phyloP scores from a whole-genome alignment of 169 alveolate species.

The Besnoitia besnoiti region DNA sequence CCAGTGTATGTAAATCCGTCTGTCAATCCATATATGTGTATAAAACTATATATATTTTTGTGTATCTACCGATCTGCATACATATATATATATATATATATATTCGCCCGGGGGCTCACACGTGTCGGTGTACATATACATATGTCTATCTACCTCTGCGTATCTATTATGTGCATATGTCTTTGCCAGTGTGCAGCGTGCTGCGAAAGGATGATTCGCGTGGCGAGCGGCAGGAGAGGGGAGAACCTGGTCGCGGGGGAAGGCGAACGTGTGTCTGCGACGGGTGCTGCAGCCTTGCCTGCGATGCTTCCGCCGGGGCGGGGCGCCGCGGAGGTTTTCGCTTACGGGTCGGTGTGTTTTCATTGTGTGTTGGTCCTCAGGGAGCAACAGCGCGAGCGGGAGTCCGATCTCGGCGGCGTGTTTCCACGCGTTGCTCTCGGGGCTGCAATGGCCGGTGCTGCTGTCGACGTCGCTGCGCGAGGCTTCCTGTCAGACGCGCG shows the following conservation, averaged over 20 bases:
- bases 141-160: not conserved
- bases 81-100: not conserved
- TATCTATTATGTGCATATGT: too few relatives aligned
- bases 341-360: too few relatives aligned
- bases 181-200: too few relatives aligned
- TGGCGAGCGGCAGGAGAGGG: too few relatives aligned
- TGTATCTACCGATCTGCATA: not conserved
- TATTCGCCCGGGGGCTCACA: not conserved
- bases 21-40: not conserved
- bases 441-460: not conserved
- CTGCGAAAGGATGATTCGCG: too few relatives aligned
- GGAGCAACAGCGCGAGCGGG: constrained; percentile 61
- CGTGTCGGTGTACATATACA: not conserved
- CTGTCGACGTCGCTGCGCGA: constrained; percentile 3
- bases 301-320: too few relatives aligned
- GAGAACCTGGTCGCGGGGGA: too few relatives aligned
- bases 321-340: too few relatives aligned
- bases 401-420: constrained; percentile 41
- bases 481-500: not conserved
- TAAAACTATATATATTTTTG: not conserved
- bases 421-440: constrained; percentile 18
- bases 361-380: not conserved
- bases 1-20: not conserved
- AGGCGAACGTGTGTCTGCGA: too few relatives aligned
- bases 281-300: too few relatives aligned